A percentile compares a stretch with the other conserved stretches of the same genome.
Evolutionary conservation across 2,329 filamentous ascomycete species (phyloP).

Genomic region (Dendrostoma leiphaemia): DNA sequence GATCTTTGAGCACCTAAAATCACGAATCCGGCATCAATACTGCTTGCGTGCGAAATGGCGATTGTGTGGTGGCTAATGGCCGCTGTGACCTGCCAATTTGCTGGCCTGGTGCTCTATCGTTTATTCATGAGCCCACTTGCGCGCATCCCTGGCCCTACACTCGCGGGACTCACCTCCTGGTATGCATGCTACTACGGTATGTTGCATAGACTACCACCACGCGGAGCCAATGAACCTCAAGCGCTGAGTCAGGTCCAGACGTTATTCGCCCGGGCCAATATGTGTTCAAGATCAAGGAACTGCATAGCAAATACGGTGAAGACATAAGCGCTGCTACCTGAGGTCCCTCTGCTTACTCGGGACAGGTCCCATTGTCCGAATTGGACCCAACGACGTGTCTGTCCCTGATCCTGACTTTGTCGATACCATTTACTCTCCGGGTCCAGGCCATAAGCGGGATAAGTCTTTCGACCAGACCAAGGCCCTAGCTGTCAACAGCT

Average conservation of each 20-base stretch:
- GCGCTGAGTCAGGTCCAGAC: neutral
- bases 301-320: slow-evolving; percentile 16
- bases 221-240: no score
- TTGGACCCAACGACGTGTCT: slow-evolving; percentile 27
- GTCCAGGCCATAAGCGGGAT: slow-evolving; percentile 14
- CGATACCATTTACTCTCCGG: slow-evolving; percentile 22
- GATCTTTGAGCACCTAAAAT: no score
- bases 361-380: slow-evolving; percentile 25
- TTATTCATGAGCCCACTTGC: slow-evolving; percentile 37
- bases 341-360: neutral
- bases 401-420: slow-evolving; percentile 26
- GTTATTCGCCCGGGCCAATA: slow-evolving; percentile 23
- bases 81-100: neutral
- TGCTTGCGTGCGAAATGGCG: no score
- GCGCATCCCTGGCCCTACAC: slow-evolving; percentile 37
- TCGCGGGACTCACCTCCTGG: slow-evolving; percentile 37
- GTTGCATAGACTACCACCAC: slow-evolving; percentile 12
- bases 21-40: no score
- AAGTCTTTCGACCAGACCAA: slow-evolving; percentile 10
- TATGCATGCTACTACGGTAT: slow-evolving; percentile 45
- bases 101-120: slow-evolving; percentile 18
- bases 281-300: slow-evolving; percentile 1
- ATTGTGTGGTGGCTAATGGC: no score
- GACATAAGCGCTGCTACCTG: no score
- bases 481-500: slow-evolving; percentile 13